Conservation (phyloP, 2,329 filamentous ascomycete species). For the Ascochyta pisi region DNA sequence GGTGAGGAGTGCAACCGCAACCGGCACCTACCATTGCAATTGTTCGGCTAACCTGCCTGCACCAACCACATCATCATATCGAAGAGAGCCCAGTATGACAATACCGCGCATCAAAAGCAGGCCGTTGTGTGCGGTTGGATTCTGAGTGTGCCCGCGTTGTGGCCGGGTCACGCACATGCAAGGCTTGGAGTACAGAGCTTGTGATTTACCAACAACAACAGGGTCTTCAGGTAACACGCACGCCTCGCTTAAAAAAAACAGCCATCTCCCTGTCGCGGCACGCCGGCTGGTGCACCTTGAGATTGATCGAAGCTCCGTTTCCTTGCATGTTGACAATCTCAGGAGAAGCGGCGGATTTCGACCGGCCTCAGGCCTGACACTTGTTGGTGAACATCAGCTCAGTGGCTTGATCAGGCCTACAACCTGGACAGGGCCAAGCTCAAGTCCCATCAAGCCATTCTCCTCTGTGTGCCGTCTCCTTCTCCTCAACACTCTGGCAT, state of each 20-base stretch:
- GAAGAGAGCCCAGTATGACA: neutral
- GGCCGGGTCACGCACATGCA: slow-evolving; percentile 17
- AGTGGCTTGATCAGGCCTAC: neutral
- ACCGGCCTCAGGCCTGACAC: neutral
- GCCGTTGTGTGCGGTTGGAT: neutral
- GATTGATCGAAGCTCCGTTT: neutral
- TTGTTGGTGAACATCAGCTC: neutral
- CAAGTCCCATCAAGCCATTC: neutral
- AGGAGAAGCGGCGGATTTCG: slow-evolving; percentile 7
- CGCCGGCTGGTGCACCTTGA: slow-evolving; percentile 4
- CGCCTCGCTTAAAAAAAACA: slow-evolving; percentile 9
- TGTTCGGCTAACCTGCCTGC: slow-evolving; percentile 4
- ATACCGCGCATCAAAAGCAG: neutral
- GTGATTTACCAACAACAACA: slow-evolving; percentile 4
- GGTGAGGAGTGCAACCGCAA: slow-evolving; percentile 1
- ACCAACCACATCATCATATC: neutral
- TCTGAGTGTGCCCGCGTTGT: neutral
- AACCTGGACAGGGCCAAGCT: neutral
- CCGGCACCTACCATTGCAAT: neutral
- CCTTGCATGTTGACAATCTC: slow-evolving; percentile 1
- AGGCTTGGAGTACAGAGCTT: slow-evolving; percentile 3
- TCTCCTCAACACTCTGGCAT: neutral
- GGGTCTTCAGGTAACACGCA: slow-evolving; percentile 11
- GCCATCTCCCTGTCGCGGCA: slow-evolving; percentile 17
- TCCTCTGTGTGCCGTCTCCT: neutral